These are phyloP conservation scores for Speleostelium caveatum DNA, from an alignment of 78 protist genomes.

Conservation along the genomic window DNA sequence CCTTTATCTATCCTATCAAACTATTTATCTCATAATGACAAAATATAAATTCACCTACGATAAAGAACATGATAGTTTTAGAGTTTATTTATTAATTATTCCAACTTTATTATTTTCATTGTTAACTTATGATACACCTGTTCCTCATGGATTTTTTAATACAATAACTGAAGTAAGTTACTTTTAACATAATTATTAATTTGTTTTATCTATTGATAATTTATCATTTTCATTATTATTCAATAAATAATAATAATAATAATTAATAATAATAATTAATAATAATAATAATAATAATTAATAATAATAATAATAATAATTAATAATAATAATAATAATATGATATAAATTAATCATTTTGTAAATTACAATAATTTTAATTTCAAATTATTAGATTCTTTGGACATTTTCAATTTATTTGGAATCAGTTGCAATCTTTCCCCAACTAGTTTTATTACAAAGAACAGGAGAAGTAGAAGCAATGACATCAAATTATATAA, in stretches of 20 bases:
- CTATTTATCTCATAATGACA: slow-evolving; percentile 83
- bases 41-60: slow-evolving; percentile 86
- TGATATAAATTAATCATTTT: too few relatives aligned
- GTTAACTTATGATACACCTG: slow-evolving; percentile 44
- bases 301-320: background rate
- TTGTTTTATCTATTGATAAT: too few relatives aligned
- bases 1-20: slow-evolving; percentile 81
- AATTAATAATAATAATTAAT: too few relatives aligned
- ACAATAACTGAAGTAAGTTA: slow-evolving; percentile 39
- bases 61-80: slow-evolving; percentile 86
- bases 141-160: background rate
- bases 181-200: background rate
- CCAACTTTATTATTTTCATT: slow-evolving; percentile 84
- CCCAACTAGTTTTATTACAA: slow-evolving; percentile 94
- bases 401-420: slow-evolving; percentile 97
- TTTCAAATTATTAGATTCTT: slow-evolving; percentile 80
- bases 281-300: background rate
- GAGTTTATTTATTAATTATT: slow-evolving; percentile 78
- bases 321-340: background rate
- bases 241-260: too few relatives aligned
- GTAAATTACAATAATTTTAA: background rate
- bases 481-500: slow-evolving; percentile 92
- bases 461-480: slow-evolving; percentile 89
- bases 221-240: too few relatives aligned
- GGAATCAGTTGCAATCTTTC: slow-evolving; percentile 98